Evolutionary conservation across 192 early-diverging fungal genomes (phyloP).

Genomic region (Coemansia furcata): DNA sequence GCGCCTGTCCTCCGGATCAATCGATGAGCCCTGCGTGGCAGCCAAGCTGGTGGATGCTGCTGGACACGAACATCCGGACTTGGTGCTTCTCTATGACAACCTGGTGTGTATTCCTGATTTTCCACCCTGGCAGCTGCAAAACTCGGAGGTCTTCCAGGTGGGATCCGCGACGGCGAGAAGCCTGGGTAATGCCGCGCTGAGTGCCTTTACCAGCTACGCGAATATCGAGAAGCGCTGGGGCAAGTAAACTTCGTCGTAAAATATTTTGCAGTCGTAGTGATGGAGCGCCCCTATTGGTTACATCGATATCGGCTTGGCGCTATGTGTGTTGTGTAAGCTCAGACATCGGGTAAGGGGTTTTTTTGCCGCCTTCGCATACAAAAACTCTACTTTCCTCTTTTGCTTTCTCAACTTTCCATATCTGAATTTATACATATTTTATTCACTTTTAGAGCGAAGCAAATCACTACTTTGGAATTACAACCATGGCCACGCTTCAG

Average conservation of each 20-base stretch:
- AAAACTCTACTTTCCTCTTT: background rate
- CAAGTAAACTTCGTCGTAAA: slow-evolving; percentile 12
- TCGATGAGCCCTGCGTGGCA: slow-evolving; percentile 23
- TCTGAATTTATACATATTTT: background rate
- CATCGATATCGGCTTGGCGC: background rate
- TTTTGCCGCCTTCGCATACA: background rate
- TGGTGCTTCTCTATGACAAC: slow-evolving; percentile 38
- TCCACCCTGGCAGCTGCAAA: slow-evolving; percentile 51
- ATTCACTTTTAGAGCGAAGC: background rate
- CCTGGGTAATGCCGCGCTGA: slow-evolving; percentile 25
- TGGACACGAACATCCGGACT: slow-evolving; percentile 32
- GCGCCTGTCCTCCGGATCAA: slow-evolving; percentile 1
- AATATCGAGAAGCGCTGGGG: slow-evolving; percentile 47
- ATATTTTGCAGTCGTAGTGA: background rate
- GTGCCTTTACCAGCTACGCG: slow-evolving; percentile 36
- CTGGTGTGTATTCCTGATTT: slow-evolving; percentile 43
- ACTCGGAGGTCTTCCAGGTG: slow-evolving; percentile 41
- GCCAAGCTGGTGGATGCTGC: slow-evolving; percentile 15
- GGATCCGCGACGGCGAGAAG: slow-evolving; percentile 9
- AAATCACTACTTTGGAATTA: background rate
- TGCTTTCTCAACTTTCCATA: no score
- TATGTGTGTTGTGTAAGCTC: background rate
- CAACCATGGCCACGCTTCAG: slow-evolving; percentile 42
- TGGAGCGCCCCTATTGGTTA: slow-evolving; percentile 7
- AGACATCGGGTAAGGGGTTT: background rate